Evolutionary conservation across 2,329 filamentous ascomycete species (phyloP).

Genomic region (Colletotrichum plurivorum): DNA sequence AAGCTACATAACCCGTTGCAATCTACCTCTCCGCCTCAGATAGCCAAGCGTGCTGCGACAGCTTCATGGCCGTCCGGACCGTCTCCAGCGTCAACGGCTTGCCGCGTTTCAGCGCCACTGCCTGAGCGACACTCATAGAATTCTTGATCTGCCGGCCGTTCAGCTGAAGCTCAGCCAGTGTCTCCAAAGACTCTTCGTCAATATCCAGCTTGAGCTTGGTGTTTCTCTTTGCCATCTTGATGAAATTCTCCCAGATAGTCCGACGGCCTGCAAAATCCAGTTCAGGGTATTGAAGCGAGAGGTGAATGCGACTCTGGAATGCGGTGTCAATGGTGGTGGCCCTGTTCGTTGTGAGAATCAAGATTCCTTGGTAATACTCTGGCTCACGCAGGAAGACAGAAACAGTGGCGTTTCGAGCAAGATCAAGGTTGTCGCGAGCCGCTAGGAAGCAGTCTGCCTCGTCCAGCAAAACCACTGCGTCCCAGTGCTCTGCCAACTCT

Average conservation of each 20-base stretch:
- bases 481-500: slow-evolving; percentile 89
- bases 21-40: too few relatives aligned
- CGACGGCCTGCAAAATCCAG: slow-evolving; percentile 80
- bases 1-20: too few relatives aligned
- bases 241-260: slow-evolving; percentile 86
- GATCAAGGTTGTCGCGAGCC: slow-evolving; percentile 80
- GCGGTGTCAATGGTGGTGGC: slow-evolving; percentile 91
- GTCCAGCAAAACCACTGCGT: slow-evolving; percentile 85
- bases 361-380: slow-evolving; percentile 92
- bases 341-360: slow-evolving; percentile 91
- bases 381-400: slow-evolving; percentile 88
- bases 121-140: slow-evolving; percentile 80
- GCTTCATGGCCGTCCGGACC: too few relatives aligned
- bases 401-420: slow-evolving; percentile 87
- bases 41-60: too few relatives aligned
- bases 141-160: slow-evolving; percentile 86
- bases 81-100: too few relatives aligned
- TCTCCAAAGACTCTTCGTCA: slow-evolving; percentile 56
- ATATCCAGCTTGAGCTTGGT: slow-evolving; percentile 75
- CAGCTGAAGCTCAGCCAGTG: slow-evolving; percentile 74
- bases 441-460: slow-evolving; percentile 89
- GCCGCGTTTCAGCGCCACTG: too few relatives aligned
- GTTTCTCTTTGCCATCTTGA: slow-evolving; percentile 77
- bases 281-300: slow-evolving; percentile 84
- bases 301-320: slow-evolving; percentile 89